Evolutionary conservation across 2,329 filamentous ascomycete species (phyloP).

Genomic region (Anthostomella pinea): DNA sequence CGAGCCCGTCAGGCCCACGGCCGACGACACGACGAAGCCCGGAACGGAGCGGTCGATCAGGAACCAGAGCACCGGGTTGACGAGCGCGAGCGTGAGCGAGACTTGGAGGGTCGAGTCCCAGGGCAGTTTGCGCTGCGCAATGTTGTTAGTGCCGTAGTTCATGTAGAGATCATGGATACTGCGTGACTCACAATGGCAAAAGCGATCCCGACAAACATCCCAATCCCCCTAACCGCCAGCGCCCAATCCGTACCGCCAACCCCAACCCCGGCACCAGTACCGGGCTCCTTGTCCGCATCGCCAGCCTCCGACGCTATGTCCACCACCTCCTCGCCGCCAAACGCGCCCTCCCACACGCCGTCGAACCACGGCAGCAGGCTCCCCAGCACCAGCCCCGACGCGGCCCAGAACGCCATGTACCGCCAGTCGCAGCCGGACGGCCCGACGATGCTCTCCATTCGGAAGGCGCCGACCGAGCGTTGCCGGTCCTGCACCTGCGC

Average conservation of each 20-base stretch:
- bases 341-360: conserved; percentile 62
- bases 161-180: too few species aligned
- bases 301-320: conserved; percentile 27
- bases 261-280: too few species aligned
- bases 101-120: conserved; percentile 96
- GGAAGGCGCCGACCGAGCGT: conserved; percentile 62
- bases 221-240: conserved; percentile 54
- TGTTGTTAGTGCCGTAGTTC: conserved; percentile 12
- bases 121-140: conserved; percentile 71
- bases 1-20: conserved; percentile 73
- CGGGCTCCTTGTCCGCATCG: conserved; percentile 30
- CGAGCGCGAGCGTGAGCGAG: conserved; percentile 81
- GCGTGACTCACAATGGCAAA: conserved; percentile 75
- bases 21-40: conserved; percentile 75
- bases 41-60: conserved; percentile 86
- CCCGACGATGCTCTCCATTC: conserved; percentile 46
- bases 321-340: conserved; percentile 33
- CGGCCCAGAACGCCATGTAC: conserved; percentile 79
- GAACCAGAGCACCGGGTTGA: conserved; percentile 94
- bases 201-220: conserved; percentile 59
- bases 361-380: conserved; percentile 84
- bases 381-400: conserved; percentile 74
- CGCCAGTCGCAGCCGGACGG: conserved; percentile 49
- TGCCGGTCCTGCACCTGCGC: conserved; percentile 73
- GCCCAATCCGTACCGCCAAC: conserved; percentile 71